Conservation (phyloP, 2,329 filamentous ascomycete species). For the Juglanconis oblonga region DNA sequence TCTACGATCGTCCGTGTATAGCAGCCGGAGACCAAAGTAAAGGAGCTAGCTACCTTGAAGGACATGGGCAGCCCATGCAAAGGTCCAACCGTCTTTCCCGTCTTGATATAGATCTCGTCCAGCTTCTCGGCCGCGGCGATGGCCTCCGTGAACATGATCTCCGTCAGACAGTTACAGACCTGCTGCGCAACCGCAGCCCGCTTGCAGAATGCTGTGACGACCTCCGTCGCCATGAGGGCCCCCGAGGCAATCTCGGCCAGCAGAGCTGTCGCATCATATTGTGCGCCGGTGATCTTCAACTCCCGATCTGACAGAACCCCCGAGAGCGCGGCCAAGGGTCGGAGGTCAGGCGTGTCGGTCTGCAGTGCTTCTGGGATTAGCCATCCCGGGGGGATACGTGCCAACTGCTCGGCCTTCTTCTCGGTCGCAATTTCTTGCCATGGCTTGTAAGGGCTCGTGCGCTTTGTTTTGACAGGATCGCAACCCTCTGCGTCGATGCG, state of each 20-base stretch:
- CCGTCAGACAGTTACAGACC: conserved; percentile 33
- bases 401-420: background rate
- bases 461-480: conserved; percentile 1
- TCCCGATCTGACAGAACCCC: conserved; percentile 1
- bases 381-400: conserved; percentile 3
- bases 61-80: conserved; percentile 37
- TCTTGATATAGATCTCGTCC: background rate
- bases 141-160: conserved; percentile 34
- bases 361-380: background rate
- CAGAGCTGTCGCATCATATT: background rate
- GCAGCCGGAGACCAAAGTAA: background rate
- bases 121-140: conserved; percentile 26
- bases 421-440: background rate
- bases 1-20: background rate
- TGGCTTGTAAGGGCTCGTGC: background rate
- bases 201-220: conserved; percentile 19
- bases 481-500: background rate
- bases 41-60: conserved; percentile 27
- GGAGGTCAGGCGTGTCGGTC: background rate
- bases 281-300: background rate
- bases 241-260: background rate
- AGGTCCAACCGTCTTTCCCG: conserved; percentile 22
- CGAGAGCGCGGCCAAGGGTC: background rate
- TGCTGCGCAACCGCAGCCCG: conserved; percentile 29
- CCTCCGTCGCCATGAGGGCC: background rate